phyloP scores from a whole-genome alignment of 1,139 yeast species.

The Pichia sp. region DNA sequence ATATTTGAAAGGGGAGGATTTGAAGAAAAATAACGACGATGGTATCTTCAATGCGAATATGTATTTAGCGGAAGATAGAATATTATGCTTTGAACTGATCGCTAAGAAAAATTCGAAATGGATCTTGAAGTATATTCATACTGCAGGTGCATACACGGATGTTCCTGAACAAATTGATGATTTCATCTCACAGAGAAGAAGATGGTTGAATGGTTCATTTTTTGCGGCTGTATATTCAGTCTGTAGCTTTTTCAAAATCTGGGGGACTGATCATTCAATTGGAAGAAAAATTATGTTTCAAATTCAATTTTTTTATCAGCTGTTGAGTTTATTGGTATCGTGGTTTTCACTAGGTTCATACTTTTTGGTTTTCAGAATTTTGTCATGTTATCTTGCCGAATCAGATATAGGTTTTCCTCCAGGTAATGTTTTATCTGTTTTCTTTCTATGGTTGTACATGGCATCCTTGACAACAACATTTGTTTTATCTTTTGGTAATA shows the following conservation, averaged over 20 bases:
- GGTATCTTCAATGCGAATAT: constrained; percentile 73
- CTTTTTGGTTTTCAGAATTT: constrained; percentile 62
- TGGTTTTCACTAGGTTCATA: constrained; percentile 79
- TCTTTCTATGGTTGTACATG: constrained; percentile 82
- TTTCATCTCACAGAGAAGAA: constrained; percentile 66
- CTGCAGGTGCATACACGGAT: constrained; percentile 77
- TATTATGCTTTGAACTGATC: constrained; percentile 72
- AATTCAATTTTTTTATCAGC: constrained; percentile 63
- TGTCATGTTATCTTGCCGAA: constrained; percentile 49
- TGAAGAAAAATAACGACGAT: constrained; percentile 43
- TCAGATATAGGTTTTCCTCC: constrained; percentile 43
- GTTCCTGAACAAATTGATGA: constrained; percentile 71
- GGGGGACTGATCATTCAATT: constrained; percentile 62
- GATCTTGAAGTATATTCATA: constrained; percentile 62
- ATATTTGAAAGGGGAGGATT: constrained; percentile 71
- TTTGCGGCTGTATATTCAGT: constrained; percentile 76
- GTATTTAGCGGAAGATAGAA: constrained; percentile 83
- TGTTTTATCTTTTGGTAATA: constrained; percentile 86
- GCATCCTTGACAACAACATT: constrained; percentile 88
- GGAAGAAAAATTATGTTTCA: constrained; percentile 55
- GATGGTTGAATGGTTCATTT: constrained; percentile 83
- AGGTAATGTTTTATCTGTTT: constrained; percentile 65
- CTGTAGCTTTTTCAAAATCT: constrained; percentile 61
- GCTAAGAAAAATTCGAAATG: constrained; percentile 59
- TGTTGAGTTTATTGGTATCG: constrained; percentile 56